Conservation (phyloP, 1,284 basidiomycete species). For the Schizophyllum amplum region DNA sequence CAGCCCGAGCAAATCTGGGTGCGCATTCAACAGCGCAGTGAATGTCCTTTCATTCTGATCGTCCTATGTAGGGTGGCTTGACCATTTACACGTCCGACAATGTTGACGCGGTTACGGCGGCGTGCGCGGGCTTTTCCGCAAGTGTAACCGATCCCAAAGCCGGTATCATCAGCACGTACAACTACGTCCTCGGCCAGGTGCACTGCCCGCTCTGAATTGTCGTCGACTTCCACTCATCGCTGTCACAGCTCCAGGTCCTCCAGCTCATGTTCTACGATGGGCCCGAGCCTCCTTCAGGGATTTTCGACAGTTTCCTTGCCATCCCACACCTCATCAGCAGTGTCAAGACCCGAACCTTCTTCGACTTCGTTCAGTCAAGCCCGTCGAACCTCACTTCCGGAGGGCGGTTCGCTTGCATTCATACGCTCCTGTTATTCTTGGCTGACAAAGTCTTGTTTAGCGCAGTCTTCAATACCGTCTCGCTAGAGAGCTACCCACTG, state of each 20-base stretch:
- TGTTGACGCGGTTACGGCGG: constrained; percentile 31
- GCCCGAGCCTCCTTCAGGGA: constrained; percentile 36
- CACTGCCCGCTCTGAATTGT: background rate
- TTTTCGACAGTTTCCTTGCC: constrained; percentile 40
- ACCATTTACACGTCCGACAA: constrained; percentile 32
- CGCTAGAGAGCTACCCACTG: constrained; percentile 31
- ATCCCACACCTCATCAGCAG: constrained; percentile 31
- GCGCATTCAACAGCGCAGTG: constrained; percentile 13
- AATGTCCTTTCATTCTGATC: background rate
- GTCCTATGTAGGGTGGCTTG: constrained; percentile 40
- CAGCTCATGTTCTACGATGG: constrained; percentile 46
- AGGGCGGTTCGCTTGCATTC: constrained; percentile 29
- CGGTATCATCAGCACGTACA: constrained; percentile 45
- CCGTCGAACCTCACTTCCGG: constrained; percentile 33
- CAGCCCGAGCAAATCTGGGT: constrained; percentile 43
- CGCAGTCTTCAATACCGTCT: constrained; percentile 40
- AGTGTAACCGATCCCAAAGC: constrained; percentile 53
- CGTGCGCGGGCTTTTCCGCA: constrained; percentile 40
- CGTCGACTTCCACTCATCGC: background rate
- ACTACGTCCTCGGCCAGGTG: constrained; percentile 36
- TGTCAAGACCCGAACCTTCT: constrained; percentile 30
- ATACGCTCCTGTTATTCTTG: too few relatives aligned
- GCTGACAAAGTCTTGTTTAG: too few relatives aligned
- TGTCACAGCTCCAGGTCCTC: constrained; percentile 25
- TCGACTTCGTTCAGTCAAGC: constrained; percentile 30